Evolutionary conservation across 805 yeast genomes (phyloP), one percentile per base, ranked within the genome.

Genomic region (Teunomyces panamensis): DNA sequence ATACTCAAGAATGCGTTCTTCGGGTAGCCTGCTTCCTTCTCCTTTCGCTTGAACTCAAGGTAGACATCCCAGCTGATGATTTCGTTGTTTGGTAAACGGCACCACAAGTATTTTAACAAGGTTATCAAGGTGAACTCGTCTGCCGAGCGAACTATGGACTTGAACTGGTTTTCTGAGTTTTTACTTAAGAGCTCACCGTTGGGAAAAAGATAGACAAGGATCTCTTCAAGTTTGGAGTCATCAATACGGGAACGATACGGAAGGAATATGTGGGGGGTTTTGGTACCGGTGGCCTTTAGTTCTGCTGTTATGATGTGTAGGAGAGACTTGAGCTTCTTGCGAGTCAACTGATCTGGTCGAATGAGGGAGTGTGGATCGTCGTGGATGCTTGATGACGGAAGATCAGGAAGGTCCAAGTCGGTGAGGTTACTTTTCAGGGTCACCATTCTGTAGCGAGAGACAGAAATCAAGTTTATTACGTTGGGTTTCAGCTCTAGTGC

Each of bases 11-110:
- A 90, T 0, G 96, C 88, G 51, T 78, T 79, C 55, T 79, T 77
- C 1, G 94, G 90, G 58, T 73, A 87, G 5, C 81, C 79, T 1
- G 81, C 80, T 46, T 82, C 84, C 34, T 73, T 73, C 60, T 89
- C 96, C 43, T 78, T 69, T 17, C 77, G 71, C 54, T 78, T 83
- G 62, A 85, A 90, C 48, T 83, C 80, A 24, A 82, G 71, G 63
- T 90, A 90, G 0, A 89, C 81, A 47, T 84, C 85, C 96, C 96
- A 89, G 0, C 96, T 94, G 39, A 90, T 82, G 28, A 90, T 75
- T 54, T 90, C 89, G 50, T 80, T 79, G 47, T 84, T 85, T 7
- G 92, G 92, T 16, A 91, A 66, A 49, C 97, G 73, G 50, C 91
- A 80, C 97, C 97, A 90, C 41, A 89, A 72, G 67, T 87, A 90